Percentiles rank a stretch among this genome's conserved stretches.
phyloP scores from a whole-genome alignment of 73 alveolate species.

The Paramecium pentaurelia region DNA sequence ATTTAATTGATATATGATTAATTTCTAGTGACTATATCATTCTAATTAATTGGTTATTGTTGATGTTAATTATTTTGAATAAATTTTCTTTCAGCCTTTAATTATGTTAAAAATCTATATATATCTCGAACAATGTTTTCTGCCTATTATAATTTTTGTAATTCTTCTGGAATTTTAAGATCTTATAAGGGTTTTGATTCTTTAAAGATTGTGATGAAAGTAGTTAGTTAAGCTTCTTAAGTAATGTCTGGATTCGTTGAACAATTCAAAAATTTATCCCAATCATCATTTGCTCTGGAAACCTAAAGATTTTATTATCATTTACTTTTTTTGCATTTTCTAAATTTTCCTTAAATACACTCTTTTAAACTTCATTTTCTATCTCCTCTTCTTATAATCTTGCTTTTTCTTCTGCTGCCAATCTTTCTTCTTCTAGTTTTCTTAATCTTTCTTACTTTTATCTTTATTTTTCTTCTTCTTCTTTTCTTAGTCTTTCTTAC shows the following conservation, averaged over 20 bases:
- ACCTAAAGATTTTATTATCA: background rate
- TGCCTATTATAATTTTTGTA: constrained; percentile 37
- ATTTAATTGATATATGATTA: background rate
- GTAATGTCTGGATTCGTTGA: constrained; percentile 75
- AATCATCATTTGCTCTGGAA: constrained; percentile 40
- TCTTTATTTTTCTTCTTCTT: constrained; percentile 63
- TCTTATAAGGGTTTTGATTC: constrained; percentile 55
- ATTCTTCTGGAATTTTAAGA: constrained; percentile 33
- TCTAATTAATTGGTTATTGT: constrained; percentile 22
- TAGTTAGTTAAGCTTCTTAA: constrained; percentile 68
- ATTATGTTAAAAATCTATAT: background rate
- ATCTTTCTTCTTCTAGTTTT: constrained; percentile 65
- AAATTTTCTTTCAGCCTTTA: constrained; percentile 40
- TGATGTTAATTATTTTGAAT: background rate
- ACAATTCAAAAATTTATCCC: constrained; percentile 70
- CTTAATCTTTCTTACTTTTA: constrained; percentile 66
- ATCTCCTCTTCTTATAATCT: constrained; percentile 64
- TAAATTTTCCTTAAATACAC: constrained; percentile 57
- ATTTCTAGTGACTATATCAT: constrained; percentile 40
- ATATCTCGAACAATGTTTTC: constrained; percentile 49
- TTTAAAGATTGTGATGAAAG: constrained; percentile 68
- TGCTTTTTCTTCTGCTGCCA: constrained; percentile 67
- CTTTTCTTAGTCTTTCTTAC: constrained; percentile 62
- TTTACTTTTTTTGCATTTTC: constrained; percentile 53
- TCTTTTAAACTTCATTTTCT: constrained; percentile 15